Conservation (phyloP, 1,284 basidiomycete species). For the Leccinum angustisporum region DNA sequence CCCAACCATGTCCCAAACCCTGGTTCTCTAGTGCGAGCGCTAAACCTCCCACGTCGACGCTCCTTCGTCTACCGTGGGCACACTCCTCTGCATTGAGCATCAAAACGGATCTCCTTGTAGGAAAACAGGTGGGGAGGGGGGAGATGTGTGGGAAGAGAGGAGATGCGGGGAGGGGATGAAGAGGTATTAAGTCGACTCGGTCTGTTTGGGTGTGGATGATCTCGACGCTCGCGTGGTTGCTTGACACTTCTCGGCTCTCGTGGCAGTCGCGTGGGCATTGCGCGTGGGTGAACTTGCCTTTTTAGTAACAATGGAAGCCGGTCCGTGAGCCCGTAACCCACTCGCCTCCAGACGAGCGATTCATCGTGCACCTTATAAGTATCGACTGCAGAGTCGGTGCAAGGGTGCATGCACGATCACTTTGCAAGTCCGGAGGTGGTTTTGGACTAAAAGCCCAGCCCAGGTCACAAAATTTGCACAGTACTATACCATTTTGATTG, state of each 20-base stretch:
- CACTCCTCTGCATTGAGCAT: slow-evolving; percentile 34
- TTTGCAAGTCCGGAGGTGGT: too few species aligned
- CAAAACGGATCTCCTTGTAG: not conserved
- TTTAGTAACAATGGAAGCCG: slow-evolving; percentile 29
- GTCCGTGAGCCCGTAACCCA: slow-evolving; percentile 18
- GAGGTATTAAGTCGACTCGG: slow-evolving; percentile 6
- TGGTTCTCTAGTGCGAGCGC: slow-evolving; percentile 70
- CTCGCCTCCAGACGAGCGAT: not conserved
- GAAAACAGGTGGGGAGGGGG: not conserved
- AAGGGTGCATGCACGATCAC: too few species aligned
- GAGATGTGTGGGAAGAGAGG: not conserved
- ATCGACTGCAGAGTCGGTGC: too few species aligned
- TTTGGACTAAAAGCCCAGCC: too few species aligned
- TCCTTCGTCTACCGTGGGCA: slow-evolving; percentile 52
- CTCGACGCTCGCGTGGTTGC: slow-evolving; percentile 38
- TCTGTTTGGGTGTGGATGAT: slow-evolving; percentile 30
- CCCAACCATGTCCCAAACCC: slow-evolving; percentile 71
- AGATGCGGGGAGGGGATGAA: slow-evolving; percentile 6
- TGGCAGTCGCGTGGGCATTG: slow-evolving; percentile 34
- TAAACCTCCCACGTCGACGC: slow-evolving; percentile 84
- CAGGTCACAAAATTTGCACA: too few species aligned
- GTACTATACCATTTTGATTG: too few species aligned
- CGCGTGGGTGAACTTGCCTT: slow-evolving; percentile 29
- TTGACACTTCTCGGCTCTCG: slow-evolving; percentile 39
- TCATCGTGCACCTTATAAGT: too few species aligned